These are phyloP conservation scores for Barbatosphaeria neglecta DNA, from an alignment of 495 filamentous ascomycete species.

Conservation along the genomic window DNA sequence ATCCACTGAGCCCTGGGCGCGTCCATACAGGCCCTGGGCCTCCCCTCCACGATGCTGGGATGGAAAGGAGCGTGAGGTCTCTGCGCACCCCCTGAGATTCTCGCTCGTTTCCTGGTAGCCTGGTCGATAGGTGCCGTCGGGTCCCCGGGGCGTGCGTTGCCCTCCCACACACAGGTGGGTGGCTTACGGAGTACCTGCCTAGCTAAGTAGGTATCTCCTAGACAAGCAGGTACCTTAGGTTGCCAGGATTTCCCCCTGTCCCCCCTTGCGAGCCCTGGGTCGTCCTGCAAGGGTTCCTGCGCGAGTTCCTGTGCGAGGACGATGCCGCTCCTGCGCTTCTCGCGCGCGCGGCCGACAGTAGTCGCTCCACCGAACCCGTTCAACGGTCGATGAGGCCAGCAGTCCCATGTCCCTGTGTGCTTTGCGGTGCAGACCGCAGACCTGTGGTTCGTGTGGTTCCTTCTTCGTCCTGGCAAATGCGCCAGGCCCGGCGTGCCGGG, in stretches of 20 bases:
- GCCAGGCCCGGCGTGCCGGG: not conserved
- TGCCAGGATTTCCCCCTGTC: conserved; percentile 3
- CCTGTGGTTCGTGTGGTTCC: not conserved
- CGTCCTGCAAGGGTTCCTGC: conserved; percentile 9
- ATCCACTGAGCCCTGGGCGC: conserved; percentile 6
- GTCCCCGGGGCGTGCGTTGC: conserved; percentile 17
- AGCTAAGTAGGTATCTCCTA: too few relatives aligned
- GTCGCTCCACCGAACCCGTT: conserved; percentile 2
- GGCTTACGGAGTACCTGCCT: too few relatives aligned
- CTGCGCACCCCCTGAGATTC: conserved; percentile 6
- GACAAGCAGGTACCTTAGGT: too few relatives aligned
- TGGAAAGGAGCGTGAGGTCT: too few relatives aligned
- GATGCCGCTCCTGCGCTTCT: too few relatives aligned
- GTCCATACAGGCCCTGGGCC: conserved; percentile 11
- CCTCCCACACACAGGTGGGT: too few relatives aligned
- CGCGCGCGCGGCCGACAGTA: not conserved
- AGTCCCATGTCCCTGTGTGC: too few relatives aligned
- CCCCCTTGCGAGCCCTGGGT: not conserved
- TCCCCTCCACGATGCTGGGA: conserved; percentile 1
- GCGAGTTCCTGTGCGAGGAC: too few relatives aligned
- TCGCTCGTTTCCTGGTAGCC: too few relatives aligned
- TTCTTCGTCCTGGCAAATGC: too few relatives aligned
- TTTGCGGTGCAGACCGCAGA: too few relatives aligned
- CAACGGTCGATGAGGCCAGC: conserved; percentile 9
- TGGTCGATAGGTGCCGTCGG: too few relatives aligned